A percentile compares a stretch with the other conserved stretches of the same genome.
Conservation (phyloP, 1,284 basidiomycete species). For the Irpex sp. region DNA sequence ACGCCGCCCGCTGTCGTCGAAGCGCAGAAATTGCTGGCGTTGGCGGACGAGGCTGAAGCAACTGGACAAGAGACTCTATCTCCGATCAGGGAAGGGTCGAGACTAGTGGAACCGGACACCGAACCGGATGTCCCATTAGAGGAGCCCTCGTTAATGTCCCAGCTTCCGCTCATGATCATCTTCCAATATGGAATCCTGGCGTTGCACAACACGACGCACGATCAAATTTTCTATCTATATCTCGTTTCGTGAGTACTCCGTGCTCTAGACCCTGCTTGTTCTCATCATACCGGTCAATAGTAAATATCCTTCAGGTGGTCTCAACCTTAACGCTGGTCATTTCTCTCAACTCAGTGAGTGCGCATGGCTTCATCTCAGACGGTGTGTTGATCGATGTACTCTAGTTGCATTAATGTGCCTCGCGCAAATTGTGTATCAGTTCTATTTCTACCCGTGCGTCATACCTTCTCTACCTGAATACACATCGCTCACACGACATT, state of each 20-base stretch:
- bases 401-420: constrained; percentile 79
- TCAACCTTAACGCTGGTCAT: constrained; percentile 74
- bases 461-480: not conserved
- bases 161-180: constrained; percentile 69
- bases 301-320: constrained; percentile 65
- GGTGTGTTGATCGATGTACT: constrained; percentile 5
- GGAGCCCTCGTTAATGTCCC: constrained; percentile 57
- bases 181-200: constrained; percentile 78
- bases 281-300: constrained; percentile 32
- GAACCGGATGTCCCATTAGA: constrained; percentile 31
- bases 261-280: not conserved
- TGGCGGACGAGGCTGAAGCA: constrained; percentile 33
- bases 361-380: not conserved
- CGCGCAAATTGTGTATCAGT: constrained; percentile 79
- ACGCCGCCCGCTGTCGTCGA: constrained; percentile 69
- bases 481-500: constrained; percentile 12
- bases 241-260: constrained; percentile 67
- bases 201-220: constrained; percentile 79
- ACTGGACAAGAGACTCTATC: constrained; percentile 37
- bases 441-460: constrained; percentile 81
- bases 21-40: constrained; percentile 53
- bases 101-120: constrained; percentile 19
- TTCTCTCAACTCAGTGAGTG: constrained; percentile 77
- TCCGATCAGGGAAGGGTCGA: constrained; percentile 48
- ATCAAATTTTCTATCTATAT: constrained; percentile 82